phyloP scores from a whole-genome alignment of 805 yeast genomes.

The Novakomyces olei region DNA sequence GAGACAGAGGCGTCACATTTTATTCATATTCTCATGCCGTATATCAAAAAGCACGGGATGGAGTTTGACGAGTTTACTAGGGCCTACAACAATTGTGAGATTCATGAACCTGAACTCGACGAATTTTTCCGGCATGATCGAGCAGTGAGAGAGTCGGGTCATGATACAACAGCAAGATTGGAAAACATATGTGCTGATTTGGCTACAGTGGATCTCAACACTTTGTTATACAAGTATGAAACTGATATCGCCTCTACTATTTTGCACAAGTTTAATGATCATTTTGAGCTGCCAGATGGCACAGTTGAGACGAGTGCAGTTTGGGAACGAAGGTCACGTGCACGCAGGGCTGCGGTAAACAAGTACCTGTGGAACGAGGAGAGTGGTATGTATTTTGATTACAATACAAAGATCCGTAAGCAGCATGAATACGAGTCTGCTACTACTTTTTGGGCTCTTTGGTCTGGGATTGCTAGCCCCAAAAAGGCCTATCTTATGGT shows the following conservation, averaged over 20 bases:
- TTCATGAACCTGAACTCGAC: slow-evolving; percentile 64
- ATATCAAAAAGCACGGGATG: slow-evolving; percentile 36
- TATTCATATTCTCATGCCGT: slow-evolving; percentile 44
- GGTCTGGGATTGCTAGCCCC: slow-evolving; percentile 49
- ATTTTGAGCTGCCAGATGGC: slow-evolving; percentile 17
- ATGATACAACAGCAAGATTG: slow-evolving; percentile 76
- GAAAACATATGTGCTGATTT: slow-evolving; percentile 76
- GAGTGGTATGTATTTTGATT: slow-evolving; percentile 62
- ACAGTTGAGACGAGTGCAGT: slow-evolving; percentile 23
- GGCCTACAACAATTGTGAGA: slow-evolving; percentile 41
- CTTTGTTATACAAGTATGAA: slow-evolving; percentile 76
- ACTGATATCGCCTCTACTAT: slow-evolving; percentile 52
- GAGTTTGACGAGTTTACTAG: slow-evolving; percentile 41
- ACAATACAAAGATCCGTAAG: slow-evolving; percentile 34
- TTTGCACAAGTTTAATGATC: slow-evolving; percentile 30
- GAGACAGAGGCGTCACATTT: slow-evolving; percentile 88
- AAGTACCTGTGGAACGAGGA: slow-evolving; percentile 68
- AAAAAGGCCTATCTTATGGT: slow-evolving; percentile 51
- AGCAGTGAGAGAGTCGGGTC: slow-evolving; percentile 91
- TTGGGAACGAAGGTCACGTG: slow-evolving; percentile 43
- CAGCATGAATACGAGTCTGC: slow-evolving; percentile 61
- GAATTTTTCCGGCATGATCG: slow-evolving; percentile 78
- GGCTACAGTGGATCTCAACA: slow-evolving; percentile 77
- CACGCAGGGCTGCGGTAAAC: slow-evolving; percentile 33
- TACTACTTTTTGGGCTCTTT: slow-evolving; percentile 78